Conservation (phyloP, 2,329 filamentous ascomycete species). For the Thielaviopsis euricoi region DNA sequence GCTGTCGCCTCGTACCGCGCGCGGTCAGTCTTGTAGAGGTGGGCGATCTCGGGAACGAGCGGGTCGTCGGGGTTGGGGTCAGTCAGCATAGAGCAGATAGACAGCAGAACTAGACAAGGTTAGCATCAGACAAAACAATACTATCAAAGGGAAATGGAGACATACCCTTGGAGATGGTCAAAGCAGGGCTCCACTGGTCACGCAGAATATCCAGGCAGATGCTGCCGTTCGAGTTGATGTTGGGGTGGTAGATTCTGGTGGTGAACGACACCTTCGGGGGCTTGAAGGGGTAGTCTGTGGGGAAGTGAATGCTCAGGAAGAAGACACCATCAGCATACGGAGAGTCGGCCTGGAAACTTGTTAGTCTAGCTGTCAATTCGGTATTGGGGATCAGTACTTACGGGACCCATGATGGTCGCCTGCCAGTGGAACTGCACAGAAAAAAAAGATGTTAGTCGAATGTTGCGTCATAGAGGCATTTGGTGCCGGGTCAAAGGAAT, state of each 20-base stretch:
- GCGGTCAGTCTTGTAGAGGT: constrained; percentile 98
- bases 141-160: neutral
- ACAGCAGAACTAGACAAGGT: constrained; percentile 61
- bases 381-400: constrained; percentile 35
- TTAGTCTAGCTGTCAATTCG: neutral
- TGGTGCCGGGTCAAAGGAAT: neutral
- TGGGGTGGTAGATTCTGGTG: constrained; percentile 98
- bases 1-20: constrained; percentile 91
- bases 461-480: constrained; percentile 7
- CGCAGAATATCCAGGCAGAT: constrained; percentile 97
- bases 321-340: constrained; percentile 97
- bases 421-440: constrained; percentile 88
- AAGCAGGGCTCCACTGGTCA: constrained; percentile 96
- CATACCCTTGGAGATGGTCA: constrained; percentile 96
- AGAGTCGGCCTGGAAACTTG: constrained; percentile 56
- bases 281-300: constrained; percentile 99
- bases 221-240: constrained; percentile 99
- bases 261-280: constrained; percentile 99
- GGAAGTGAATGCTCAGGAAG: constrained; percentile 98
- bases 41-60: constrained; percentile 94
- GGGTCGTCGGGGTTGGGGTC: constrained; percentile 99
- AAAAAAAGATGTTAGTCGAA: constrained; percentile 13
- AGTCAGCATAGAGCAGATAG: constrained; percentile 99
- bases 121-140: neutral
- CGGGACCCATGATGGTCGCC: constrained; percentile 98